phyloP scores from a whole-genome alignment of 768 basidiomycete genomes.

The Pisolithus sp. region DNA sequence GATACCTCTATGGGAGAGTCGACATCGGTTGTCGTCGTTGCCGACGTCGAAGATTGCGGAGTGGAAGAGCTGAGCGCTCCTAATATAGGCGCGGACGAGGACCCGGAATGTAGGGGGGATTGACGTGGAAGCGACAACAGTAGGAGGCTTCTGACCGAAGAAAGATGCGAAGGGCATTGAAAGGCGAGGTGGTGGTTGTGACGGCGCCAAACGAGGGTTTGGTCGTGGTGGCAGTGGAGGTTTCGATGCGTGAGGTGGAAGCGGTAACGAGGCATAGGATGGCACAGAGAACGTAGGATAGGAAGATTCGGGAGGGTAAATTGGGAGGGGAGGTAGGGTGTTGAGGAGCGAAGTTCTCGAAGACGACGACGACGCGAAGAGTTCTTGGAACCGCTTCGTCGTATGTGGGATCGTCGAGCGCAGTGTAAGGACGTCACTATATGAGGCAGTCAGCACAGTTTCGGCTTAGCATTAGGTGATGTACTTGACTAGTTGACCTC shows the following conservation, averaged over 20 bases:
- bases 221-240: conserved; percentile 35
- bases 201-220: conserved; percentile 8
- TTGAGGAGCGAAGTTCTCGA: conserved; percentile 32
- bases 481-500: conserved; percentile 63
- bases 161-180: conserved; percentile 75
- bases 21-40: conserved; percentile 23
- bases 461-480: conserved; percentile 24
- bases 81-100: not conserved
- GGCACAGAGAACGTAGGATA: conserved; percentile 47
- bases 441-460: conserved; percentile 23
- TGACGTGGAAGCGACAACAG: conserved; percentile 22
- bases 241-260: conserved; percentile 28
- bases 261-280: conserved; percentile 33
- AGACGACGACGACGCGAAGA: conserved; percentile 27
- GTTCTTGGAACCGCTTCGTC: conserved; percentile 36
- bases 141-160: conserved; percentile 46
- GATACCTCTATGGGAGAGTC: conserved; percentile 47
- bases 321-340: conserved; percentile 51
- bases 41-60: conserved; percentile 15
- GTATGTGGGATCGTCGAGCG: conserved; percentile 38
- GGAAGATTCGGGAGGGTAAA: conserved; percentile 26
- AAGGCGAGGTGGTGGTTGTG: conserved; percentile 40
- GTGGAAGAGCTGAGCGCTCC: conserved; percentile 3
- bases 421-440: conserved; percentile 35
- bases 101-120: conserved; percentile 22